phyloP scores from a whole-genome alignment of 345 rosid species.

The Dovyalis caffra region DNA sequence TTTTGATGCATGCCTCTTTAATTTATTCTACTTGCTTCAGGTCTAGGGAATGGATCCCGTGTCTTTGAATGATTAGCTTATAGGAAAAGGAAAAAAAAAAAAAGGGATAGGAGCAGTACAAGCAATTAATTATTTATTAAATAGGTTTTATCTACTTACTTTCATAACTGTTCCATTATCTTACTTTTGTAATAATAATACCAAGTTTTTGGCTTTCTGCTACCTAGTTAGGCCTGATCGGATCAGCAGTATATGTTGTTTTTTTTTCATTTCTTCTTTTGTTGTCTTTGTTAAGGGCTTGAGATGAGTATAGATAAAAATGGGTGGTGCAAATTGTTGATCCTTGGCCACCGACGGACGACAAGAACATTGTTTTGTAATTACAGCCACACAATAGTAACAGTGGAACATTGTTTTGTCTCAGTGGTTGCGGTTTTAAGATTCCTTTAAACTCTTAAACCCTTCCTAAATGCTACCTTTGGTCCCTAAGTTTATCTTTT shows the following conservation, averaged over 20 bases:
- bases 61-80: slow-evolving; percentile 18
- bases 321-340: not conserved
- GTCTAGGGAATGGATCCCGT: slow-evolving; percentile 7
- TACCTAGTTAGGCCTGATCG: not conserved
- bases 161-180: slow-evolving; percentile 16
- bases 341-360: slow-evolving; percentile 15
- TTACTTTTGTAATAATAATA: not conserved
- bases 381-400: slow-evolving; percentile 9
- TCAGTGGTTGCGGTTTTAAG: not conserved
- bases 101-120: too few relatives aligned
- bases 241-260: not conserved
- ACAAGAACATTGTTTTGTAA: not conserved
- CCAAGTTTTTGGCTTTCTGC: not conserved
- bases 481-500: not conserved
- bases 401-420: slow-evolving; percentile 10
- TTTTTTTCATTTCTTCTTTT: too few relatives aligned
- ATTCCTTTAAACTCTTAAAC: not conserved
- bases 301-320: not conserved
- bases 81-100: not conserved
- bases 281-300: not conserved
- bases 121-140: too few relatives aligned
- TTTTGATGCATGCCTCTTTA: not conserved
- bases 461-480: not conserved
- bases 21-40: not conserved
- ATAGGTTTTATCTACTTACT: not conserved